A percentile compares a stretch with the other conserved stretches of the same genome.
These are phyloP conservation scores for Scheffersomyces quercinus DNA, from an alignment of 1,139 yeast genomes.

Conservation along the genomic window DNA sequence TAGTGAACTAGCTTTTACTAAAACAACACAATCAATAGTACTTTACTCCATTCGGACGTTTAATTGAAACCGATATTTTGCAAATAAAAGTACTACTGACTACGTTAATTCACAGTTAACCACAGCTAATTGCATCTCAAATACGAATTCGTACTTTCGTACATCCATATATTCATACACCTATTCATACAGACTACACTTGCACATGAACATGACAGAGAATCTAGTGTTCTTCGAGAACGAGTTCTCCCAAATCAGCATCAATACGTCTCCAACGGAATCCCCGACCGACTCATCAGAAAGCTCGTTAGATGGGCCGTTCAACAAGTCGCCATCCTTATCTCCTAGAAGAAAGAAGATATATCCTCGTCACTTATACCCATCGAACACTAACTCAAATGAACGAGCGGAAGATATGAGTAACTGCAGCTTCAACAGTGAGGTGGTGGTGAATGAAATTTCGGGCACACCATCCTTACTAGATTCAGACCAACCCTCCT, in stretches of 20 bases:
- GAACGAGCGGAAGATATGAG: neutral
- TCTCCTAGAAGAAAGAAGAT: slow-evolving; percentile 15
- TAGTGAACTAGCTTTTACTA: too few relatives aligned
- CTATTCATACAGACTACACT: neutral
- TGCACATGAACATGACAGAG: slow-evolving; percentile 2
- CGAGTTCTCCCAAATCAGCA: slow-evolving; percentile 28
- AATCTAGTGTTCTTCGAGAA: slow-evolving; percentile 19
- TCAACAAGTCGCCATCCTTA: slow-evolving; percentile 2
- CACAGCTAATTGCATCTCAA: neutral
- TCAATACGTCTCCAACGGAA: slow-evolving; percentile 10
- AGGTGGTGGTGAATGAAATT: too few relatives aligned
- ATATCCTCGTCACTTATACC: slow-evolving; percentile 24
- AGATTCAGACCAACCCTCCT: too few relatives aligned
- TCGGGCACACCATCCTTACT: too few relatives aligned
- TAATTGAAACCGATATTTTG: too few relatives aligned
- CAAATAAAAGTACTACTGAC: too few relatives aligned
- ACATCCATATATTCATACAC: neutral
- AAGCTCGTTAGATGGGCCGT: neutral
- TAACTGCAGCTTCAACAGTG: too few relatives aligned
- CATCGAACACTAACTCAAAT: slow-evolving; percentile 6
- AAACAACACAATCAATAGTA: too few relatives aligned
- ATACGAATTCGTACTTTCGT: neutral
- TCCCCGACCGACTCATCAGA: slow-evolving; percentile 15
- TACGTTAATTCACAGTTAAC: neutral
- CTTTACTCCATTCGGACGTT: too few relatives aligned